Evolutionary conservation across 768 basidiomycete genomes (phyloP).

Genomic region (Coprinopsis strossmayeri): DNA sequence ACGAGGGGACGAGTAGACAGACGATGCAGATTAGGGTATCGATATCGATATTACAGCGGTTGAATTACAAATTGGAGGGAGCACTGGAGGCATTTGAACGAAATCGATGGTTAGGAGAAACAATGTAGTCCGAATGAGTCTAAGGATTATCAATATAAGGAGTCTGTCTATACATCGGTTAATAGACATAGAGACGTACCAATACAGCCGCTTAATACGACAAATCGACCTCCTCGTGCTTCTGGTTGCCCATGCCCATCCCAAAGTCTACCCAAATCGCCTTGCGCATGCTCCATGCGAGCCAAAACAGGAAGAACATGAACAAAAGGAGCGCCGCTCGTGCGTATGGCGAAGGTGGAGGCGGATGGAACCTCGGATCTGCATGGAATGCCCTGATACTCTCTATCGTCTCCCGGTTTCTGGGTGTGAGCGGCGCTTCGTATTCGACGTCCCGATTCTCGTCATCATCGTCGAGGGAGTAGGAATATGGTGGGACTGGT

Average conservation of each 20-base stretch:
- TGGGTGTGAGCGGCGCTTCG: background rate
- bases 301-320: constrained; percentile 29
- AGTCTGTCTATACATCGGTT: no score
- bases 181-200: no score
- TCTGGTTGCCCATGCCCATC: constrained; percentile 4
- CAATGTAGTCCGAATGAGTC: no score
- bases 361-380: constrained; percentile 30
- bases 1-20: no score
- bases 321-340: constrained; percentile 30
- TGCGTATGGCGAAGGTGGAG: constrained; percentile 31
- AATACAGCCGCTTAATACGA: constrained; percentile 1
- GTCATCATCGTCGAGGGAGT: background rate
- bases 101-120: no score
- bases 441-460: background rate
- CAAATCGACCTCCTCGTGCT: background rate
- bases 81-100: no score
- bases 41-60: no score
- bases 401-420: constrained; percentile 3
- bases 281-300: constrained; percentile 23
- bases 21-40: no score
- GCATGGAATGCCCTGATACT: constrained; percentile 7
- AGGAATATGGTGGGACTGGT: background rate
- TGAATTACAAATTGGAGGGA: no score
- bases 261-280: constrained; percentile 11
- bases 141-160: no score